Base-by-base conservation (phyloP, 441 rosid genomes). In the Adansonia rubrostipa region DNA sequence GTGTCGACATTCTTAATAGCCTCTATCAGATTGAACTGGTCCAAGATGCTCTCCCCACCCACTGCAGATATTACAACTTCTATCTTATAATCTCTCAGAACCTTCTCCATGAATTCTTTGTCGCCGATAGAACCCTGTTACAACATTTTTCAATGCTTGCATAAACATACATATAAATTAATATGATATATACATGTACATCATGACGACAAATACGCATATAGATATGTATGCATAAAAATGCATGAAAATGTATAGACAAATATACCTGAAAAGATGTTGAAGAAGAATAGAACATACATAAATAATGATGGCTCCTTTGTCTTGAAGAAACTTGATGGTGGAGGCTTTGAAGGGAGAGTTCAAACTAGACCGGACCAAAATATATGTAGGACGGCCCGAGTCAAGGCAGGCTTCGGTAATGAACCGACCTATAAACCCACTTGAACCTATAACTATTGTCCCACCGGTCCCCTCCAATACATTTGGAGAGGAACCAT, bases 1-100 rank as follows among this genome's bases (percentile, higher is more conserved):
- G 88, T 81, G 0, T 84, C 85, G 17, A 84, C 87, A 11, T 78
- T 78, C 75, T 81, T 82, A n/a, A 87, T 82, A 70, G 90, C 87
- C 75, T 85, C 82, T 9, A 80, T 77, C 2, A 87, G 73, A 57
- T 51, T 9, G 58, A 81, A 71, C 79, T 87, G 90, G 51, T 85
- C 86, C 77, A 77, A 5, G 11, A 85, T 6, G 36, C 71, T 44
- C 9, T 0, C 78, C 0, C 90, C 90, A 4, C 90, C 90, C 0
- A 80, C 80, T 0, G 83, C 84, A 48, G 88, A 85, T 68, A 87
- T 79, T 42, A 87, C 90, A 2, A 84, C 73, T 36, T 85, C 90
- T 19, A 87, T 87, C 81, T 84, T 65, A 17, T 85, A 19, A 24
- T 82, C 85, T 64, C 24, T 70, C 64, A 87, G 57, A 9, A 85